A percentile compares a stretch with the other conserved stretches of the same genome.
Conservation (phyloP, 1,284 basidiomycete species). For the Austroboletus niveus region DNA sequence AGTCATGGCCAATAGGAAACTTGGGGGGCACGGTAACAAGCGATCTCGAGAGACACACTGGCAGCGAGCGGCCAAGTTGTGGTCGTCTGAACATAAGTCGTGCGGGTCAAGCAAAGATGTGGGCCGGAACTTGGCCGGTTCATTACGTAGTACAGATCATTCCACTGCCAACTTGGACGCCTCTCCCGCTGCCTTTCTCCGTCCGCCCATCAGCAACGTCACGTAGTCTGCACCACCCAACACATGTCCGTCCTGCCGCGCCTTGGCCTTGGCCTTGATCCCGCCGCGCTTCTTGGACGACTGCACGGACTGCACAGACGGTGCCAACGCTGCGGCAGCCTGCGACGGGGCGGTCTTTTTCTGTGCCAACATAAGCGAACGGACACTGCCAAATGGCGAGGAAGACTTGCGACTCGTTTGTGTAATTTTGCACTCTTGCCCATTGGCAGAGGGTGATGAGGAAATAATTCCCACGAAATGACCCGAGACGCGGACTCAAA, state of each 20-base stretch:
- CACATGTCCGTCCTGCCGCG: constrained; percentile 40
- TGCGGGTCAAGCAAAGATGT: neutral
- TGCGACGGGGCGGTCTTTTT: constrained; percentile 26
- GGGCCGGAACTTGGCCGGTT: constrained; percentile 21
- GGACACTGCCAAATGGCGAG: neutral
- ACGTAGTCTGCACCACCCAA: constrained; percentile 79
- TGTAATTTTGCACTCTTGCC: constrained; percentile 43
- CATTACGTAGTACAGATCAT: constrained; percentile 15
- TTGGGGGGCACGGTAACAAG: constrained; percentile 26
- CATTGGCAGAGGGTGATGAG: constrained; percentile 22
- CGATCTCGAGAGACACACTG: constrained; percentile 6
- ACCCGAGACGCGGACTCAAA: constrained; percentile 23
- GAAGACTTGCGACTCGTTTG: constrained; percentile 37
- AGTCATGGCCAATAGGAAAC: constrained; percentile 35
- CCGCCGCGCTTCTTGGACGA: constrained; percentile 44
- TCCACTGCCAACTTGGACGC: constrained; percentile 53
- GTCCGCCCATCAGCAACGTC: constrained; percentile 64
- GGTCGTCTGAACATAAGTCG: constrained; percentile 14
- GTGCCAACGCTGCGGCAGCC: neutral
- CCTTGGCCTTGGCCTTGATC: constrained; percentile 41
- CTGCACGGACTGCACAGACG: constrained; percentile 12
- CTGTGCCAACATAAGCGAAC: constrained; percentile 8
- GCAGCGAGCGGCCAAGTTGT: neutral
- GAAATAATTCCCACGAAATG: constrained; percentile 30
- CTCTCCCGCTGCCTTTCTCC: constrained; percentile 61